Evolutionary conservation across 768 basidiomycete species (phyloP), one percentile per base, ranked within the genome.

Genomic region (Suillus placidus): DNA sequence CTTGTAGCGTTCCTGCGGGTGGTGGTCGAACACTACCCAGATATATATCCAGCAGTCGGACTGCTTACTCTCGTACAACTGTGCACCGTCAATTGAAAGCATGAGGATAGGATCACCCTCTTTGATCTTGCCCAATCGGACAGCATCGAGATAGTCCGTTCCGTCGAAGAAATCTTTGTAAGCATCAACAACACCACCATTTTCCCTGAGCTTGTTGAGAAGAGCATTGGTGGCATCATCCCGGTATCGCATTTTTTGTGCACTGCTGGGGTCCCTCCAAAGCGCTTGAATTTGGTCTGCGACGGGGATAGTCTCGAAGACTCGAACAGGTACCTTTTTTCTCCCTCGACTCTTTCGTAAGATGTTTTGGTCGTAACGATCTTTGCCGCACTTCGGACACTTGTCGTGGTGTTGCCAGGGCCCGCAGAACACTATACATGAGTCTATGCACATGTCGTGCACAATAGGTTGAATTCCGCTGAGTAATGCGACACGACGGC

Each of bases 221-320:
- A 70, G 37, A 8, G 35, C n/a, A n/a, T 52, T 26, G 45, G 61
- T 69, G 2, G 45, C 43, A 38, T 66, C 43, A 14, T 38, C 35
- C 10, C 65, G 26, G 20, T 66, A 66, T n/a, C 8, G 35, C 42
- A 66, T 52, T 8, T 54, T 45, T 18, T 43, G 12, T 0, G 35
- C 61, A 30, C 43, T 61, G 23, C 61, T n/a, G 1, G 62, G 65
- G n/a, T 61, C 55, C 0, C 75, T 69, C 32, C 76, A 73, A 12
- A 80, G 70, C 0, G 81, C 81, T 65, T 83, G 82, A 0, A 85
- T 57, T 66, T 82, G 79, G 20, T 81, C 80, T 20, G 32, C 18
- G 0, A 73, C 9, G 5, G 68, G 70, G 16, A 69, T 65, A 6
- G 68, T 73, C 14, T 52, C 40, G 20, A 71, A 69, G 13, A 58